Percentiles rank a stretch among this genome's conserved stretches.
Conservation (phyloP, 2,329 filamentous ascomycete species). For the Cladosporium velox region DNA sequence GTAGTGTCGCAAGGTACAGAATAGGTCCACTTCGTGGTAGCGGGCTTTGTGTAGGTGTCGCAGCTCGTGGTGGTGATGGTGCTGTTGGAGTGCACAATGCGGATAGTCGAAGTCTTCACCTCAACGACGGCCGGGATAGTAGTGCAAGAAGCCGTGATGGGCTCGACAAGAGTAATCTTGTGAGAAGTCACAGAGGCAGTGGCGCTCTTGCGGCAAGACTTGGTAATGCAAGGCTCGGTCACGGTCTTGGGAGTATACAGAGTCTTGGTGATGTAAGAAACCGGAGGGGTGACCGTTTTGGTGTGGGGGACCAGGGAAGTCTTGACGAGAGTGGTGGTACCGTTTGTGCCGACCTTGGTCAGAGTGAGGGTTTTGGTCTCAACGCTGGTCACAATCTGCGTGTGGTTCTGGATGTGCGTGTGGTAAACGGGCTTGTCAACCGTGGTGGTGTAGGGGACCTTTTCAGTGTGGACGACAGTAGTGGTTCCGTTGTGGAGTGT, state of each 20-base stretch:
- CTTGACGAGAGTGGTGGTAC: neutral
- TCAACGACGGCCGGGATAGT: slow-evolving; percentile 11
- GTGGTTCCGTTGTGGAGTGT: slow-evolving; percentile 15
- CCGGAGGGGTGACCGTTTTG: slow-evolving; percentile 18
- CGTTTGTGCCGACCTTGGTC: neutral
- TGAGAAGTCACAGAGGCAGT: neutral
- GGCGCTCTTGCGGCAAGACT: slow-evolving; percentile 10
- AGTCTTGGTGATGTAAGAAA: slow-evolving; percentile 14
- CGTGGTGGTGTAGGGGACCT: slow-evolving; percentile 3
- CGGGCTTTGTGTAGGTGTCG: slow-evolving; percentile 19
- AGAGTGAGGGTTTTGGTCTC: neutral
- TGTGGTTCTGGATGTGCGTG: neutral
- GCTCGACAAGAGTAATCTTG: slow-evolving; percentile 6
- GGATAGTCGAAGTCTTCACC: slow-evolving; percentile 5
- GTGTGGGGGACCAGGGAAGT: neutral
- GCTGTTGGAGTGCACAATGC: neutral
- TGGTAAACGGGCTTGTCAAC: neutral
- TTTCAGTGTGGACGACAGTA: slow-evolving; percentile 1
- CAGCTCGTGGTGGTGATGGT: slow-evolving; percentile 15
- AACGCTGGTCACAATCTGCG: neutral
- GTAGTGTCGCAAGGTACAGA: slow-evolving; percentile 4
- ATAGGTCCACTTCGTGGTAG: slow-evolving; percentile 12
- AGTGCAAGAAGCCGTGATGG: slow-evolving; percentile 18
- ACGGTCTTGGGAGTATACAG: neutral
- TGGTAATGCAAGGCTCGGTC: slow-evolving; percentile 15